Percentiles rank a stretch among this genome's conserved stretches.
Conservation (phyloP, 2,329 filamentous ascomycete species). For the Fusarium graminum region DNA sequence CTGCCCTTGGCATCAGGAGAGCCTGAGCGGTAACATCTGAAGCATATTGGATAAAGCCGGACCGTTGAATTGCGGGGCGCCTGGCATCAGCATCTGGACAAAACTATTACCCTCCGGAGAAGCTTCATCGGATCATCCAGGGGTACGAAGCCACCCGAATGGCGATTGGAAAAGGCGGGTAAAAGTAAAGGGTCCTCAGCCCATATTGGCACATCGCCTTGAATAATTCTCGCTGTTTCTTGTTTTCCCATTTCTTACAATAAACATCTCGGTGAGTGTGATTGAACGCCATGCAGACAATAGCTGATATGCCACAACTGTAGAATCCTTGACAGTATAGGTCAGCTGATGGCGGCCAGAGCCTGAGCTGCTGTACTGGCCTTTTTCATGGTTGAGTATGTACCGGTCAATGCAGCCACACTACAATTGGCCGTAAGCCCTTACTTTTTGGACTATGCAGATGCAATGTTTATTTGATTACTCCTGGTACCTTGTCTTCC, state of each 20-base stretch:
- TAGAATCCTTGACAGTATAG: conserved; percentile 17
- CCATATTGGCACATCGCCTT: conserved; percentile 12
- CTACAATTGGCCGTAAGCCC: conserved; percentile 4
- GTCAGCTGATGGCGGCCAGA: conserved; percentile 15
- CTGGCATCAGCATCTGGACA: background rate
- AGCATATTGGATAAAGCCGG: conserved; percentile 7
- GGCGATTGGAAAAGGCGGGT: background rate
- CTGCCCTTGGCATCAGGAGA: conserved; percentile 21
- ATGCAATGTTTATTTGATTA: conserved; percentile 4
- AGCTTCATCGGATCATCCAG: conserved; percentile 15
- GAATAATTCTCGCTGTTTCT: background rate
- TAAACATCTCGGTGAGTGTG: background rate
- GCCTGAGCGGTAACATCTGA: background rate
- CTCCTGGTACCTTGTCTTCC: background rate
- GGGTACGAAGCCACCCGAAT: conserved; percentile 8
- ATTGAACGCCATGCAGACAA: conserved; percentile 6
- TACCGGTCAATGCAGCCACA: background rate
- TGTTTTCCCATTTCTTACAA: background rate
- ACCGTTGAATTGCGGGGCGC: conserved; percentile 22
- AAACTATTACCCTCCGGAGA: background rate
- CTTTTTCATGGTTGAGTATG: background rate
- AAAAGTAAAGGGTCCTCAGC: background rate
- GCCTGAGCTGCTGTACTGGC: conserved; percentile 2
- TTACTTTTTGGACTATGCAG: background rate
- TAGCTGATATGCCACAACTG: conserved; percentile 28